phyloP scores from a whole-genome alignment of 2,329 filamentous ascomycete species.

The Calonectria ilicicola region DNA sequence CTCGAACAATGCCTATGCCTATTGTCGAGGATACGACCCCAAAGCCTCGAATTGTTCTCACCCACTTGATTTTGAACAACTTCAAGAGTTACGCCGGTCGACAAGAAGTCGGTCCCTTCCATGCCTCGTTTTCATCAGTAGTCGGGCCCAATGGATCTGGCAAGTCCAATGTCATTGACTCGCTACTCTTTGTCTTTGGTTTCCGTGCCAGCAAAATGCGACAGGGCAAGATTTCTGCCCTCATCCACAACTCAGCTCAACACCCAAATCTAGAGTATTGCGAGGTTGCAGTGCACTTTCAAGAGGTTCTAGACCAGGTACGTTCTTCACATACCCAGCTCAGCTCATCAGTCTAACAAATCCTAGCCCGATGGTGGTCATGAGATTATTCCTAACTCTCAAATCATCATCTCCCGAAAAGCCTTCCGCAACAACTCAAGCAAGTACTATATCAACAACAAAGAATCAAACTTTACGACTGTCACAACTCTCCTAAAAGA shows the following conservation, averaged over 20 bases:
- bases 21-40: conserved; percentile 81
- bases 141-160: conserved; percentile 98
- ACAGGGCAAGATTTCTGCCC: conserved; percentile 96
- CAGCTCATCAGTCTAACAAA: conserved; percentile 41
- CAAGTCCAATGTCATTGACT: conserved; percentile 99
- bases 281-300: conserved; percentile 96
- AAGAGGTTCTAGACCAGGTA: conserved; percentile 90
- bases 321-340: conserved; percentile 29
- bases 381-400: conserved; percentile 84
- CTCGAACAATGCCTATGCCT: conserved; percentile 76
- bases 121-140: conserved; percentile 96
- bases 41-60: conserved; percentile 91
- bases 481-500: conserved; percentile 90
- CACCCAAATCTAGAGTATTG: conserved; percentile 89
- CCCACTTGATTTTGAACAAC: conserved; percentile 90
- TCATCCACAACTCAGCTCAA: conserved; percentile 96
- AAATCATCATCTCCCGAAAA: conserved; percentile 87
- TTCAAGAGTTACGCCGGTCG: conserved; percentile 99
- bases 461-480: conserved; percentile 89
- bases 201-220: conserved; percentile 99
- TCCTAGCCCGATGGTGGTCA: conserved; percentile 75
- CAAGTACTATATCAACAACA: conserved; percentile 96
- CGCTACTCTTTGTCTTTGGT: conserved; percentile 97
- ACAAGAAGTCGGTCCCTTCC: conserved; percentile 96
- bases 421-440: conserved; percentile 99